Base-by-base conservation (phyloP, 257 asterid genomes). In the Lithospermum erythrorhizon region DNA sequence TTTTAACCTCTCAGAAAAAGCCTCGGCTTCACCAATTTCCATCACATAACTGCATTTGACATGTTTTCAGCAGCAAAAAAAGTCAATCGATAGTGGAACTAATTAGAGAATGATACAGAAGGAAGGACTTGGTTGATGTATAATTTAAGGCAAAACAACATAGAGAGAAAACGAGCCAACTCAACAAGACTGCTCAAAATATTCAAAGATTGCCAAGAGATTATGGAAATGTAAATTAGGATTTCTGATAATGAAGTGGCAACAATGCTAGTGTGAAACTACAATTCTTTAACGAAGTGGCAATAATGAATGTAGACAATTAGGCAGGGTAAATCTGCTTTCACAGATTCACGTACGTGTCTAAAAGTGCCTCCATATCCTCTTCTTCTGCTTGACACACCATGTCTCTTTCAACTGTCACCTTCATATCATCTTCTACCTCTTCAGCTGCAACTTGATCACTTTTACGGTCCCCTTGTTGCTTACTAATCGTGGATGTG, bases 1-100 rank as follows among this genome's bases (percentile, higher is more conserved):
- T 78, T 89, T 93, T 80, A 93, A 77, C 62, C 97, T 65, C 81
- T 93, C 99, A 69, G 99, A 93, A 81, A 93, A 93, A 55, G 96
- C 97, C 74, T 89, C 99, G 37, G 99, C 99, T 76, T 89, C 97
- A 49, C 97, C 90, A 72, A 93, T 86, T 55, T 87, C 99, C 97
- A 93, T 93, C 63, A 93, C 99, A 72, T 84, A 93, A 70, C 99
- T 93, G 94, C 84, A 56, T 56, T 56, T 56, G 25, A 20, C 16
- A 20, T 7, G 23, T 53, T 19, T 53, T 53, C 57, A 53, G 57
- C 57, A 53, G 21, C 6, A 53, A 53, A 53, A 20, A 20, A 53
- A 20, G 9, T 9, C 6, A 18, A 22, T 1, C 9, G 23, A 3
- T 52, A 53, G 18, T 22, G 3, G 57, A 9, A 20, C 18, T 41